phyloP scores from a whole-genome alignment of 2,329 filamentous ascomycete species.

The Monilinia fructicola region DNA sequence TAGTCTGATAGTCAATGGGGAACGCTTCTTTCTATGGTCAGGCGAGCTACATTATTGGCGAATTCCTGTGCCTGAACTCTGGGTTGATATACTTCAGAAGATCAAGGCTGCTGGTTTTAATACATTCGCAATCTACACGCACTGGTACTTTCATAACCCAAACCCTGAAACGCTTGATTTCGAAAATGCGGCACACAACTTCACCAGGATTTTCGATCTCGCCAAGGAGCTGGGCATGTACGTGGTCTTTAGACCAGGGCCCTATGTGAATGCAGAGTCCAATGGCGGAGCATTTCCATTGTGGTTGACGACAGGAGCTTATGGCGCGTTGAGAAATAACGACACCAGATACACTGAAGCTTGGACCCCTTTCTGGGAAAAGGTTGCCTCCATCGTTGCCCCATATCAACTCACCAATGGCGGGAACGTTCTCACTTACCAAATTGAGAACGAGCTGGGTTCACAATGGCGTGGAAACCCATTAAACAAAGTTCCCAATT shows the following conservation, averaged over 20 bases:
- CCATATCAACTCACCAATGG: constrained; percentile 57
- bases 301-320: constrained; percentile 61
- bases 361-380: constrained; percentile 54
- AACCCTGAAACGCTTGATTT: constrained; percentile 70
- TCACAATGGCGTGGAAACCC: constrained; percentile 46
- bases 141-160: constrained; percentile 63
- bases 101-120: constrained; percentile 75
- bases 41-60: constrained; percentile 51
- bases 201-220: constrained; percentile 69
- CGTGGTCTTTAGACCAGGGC: constrained; percentile 68
- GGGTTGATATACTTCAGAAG: constrained; percentile 77
- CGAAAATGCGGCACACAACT: constrained; percentile 56
- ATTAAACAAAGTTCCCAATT: constrained; percentile 48
- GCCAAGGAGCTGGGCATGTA: constrained; percentile 72
- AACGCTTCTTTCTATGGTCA: constrained; percentile 20
- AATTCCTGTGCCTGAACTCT: constrained; percentile 59
- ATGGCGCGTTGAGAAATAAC: constrained; percentile 53
- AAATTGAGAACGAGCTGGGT: constrained; percentile 57
- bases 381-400: constrained; percentile 51
- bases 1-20: constrained; percentile 19
- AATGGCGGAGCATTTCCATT: constrained; percentile 61
- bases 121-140: constrained; percentile 72
- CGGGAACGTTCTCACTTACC: constrained; percentile 55
- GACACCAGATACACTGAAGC: constrained; percentile 53
- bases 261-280: constrained; percentile 64